Evolutionary conservation across 768 basidiomycete genomes (phyloP).

Genomic region (Lyophyllum decastes): DNA sequence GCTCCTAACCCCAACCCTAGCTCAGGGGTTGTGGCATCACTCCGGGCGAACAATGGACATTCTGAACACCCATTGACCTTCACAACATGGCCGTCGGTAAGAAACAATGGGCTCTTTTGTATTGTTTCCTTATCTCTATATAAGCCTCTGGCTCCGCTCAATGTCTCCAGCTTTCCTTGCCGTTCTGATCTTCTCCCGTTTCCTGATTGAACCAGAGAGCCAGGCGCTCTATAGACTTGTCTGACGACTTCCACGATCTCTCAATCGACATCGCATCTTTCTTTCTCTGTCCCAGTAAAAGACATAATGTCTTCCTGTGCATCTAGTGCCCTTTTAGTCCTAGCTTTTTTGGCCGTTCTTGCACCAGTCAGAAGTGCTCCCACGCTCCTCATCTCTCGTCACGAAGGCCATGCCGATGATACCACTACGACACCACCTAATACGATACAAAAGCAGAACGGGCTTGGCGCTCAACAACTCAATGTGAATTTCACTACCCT

Average conservation of each 20-base stretch:
- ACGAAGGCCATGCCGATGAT: conserved; percentile 24
- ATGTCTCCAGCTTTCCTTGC: neutral
- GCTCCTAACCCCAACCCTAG: conserved; percentile 9
- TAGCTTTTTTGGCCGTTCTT: conserved; percentile 24
- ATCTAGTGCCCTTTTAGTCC: conserved; percentile 14
- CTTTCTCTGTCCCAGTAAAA: neutral
- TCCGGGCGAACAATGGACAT: conserved; percentile 11
- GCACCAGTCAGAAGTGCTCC: conserved; percentile 38
- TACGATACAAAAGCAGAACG: conserved; percentile 38
- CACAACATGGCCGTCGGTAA: neutral
- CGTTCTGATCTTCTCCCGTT: neutral
- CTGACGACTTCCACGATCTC: conserved; percentile 21
- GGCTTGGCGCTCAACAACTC: conserved; percentile 47
- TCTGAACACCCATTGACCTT: neutral
- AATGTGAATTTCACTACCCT: conserved; percentile 50
- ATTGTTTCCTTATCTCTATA: conserved; percentile 17
- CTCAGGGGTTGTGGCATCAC: neutral
- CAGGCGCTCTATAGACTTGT: conserved; percentile 19
- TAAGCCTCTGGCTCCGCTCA: conserved; percentile 1
- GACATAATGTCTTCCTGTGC: conserved; percentile 9
- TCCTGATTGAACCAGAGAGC: conserved; percentile 13
- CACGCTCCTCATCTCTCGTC: conserved; percentile 24
- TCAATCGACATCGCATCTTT: conserved; percentile 1
- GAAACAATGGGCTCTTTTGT: conserved; percentile 11
- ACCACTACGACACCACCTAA: conserved; percentile 9